Evolutionary conservation across 768 basidiomycete species (phyloP), one percentile per base, ranked within the genome.

Genomic region (Sporobolomyces pararoseus): DNA sequence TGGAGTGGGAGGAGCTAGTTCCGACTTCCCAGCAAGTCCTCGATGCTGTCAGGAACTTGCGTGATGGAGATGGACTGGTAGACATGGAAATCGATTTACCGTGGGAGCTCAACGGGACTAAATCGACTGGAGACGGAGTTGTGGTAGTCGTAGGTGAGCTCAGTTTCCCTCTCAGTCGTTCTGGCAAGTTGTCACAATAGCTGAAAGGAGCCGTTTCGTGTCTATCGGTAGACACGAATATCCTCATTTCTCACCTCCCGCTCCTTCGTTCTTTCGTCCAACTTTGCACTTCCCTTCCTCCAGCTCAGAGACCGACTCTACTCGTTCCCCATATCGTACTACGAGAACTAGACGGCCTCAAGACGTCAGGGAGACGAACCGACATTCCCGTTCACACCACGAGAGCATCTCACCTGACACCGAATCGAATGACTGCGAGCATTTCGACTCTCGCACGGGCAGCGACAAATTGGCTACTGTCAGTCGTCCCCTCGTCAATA

Each of bases 291-390:
- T 29, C 52, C 32, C 44, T 27, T 29, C 39, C 34, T 10, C 27
- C 25, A 5, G 0, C 51, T 7, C 17, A n/a, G 17, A 50, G 32
- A 9, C 71, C 71, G 5, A 44, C 57, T 37, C 64, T 73, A 59
- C 60, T 65, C 59, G 35, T 73, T 44, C 71, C 71, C 2, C 71
- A 73, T 50, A 59, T 73, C 64, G 71, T 73, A 27, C 50, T 73
- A 21, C 35, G 31, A 16, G 71, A 73, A 44, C 67, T 73, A 53
- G 71, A 73, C 44, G 71, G 71, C 2, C 67, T 73, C 54, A 73
- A 73, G 50, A n/a, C 23, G 16, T 68, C 67, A 21, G 21, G 52
- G 0, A 51, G 54, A 2, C 4, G 21, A 17, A 47, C 67, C 49
- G 64, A 73, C 42, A 5, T 49, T 23, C 3, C 23, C 14, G 35